Base-by-base conservation (phyloP, 2,329 filamentous ascomycete genomes). In the Aspergillus aculeatinus region DNA sequence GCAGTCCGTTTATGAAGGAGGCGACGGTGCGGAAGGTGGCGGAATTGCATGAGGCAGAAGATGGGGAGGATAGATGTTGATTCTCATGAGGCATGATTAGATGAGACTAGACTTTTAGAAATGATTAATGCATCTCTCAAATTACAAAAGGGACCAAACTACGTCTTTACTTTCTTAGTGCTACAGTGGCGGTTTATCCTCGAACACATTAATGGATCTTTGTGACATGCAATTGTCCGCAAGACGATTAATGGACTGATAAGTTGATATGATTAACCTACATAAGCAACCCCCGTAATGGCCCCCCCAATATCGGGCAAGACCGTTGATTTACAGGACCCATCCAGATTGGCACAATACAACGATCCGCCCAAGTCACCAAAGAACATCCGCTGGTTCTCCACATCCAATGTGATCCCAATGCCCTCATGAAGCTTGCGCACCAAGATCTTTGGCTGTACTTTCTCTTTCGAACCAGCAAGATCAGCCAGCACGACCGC, bases 401-500 rank as follows among this genome's bases (percentile, higher is more conserved):
- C 31, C 12, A 31, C 16, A 19, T 63, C 61, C 47, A 63, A 23
- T 5, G 60, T 27, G 16, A 61, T 53, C n/a, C 57, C 60, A 51
- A 61, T 61, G 21, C 57, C 60, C 55, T 61, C 60, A 33, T 59
- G 60, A 23, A 61, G 60, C 57, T 61, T 61, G 23, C 60, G 60
- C 51, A 61, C 60, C 49, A 61, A 7, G 23, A 61, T 59, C 12
- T 56, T 61, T 29, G 60, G 48, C 7, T 55, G 27, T 27, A 42
- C 27, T 5, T 55, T 50, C 7, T 19, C 16, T 23, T 5, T 23
- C 7, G 48, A 23, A 2, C 3, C 48, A 29, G 27, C 27, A 9
- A 10, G 27, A 29, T 35, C 33, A 12, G 33, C 33, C 33, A 35
- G 33, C 33, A 35, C 62, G 1, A 71, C 73, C 11, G 75, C 69